A percentile compares a stretch with the other conserved stretches of the same genome.
Evolutionary conservation across 2,329 filamentous ascomycete genomes (phyloP).

Genomic region (Bipolaris oryzae): DNA sequence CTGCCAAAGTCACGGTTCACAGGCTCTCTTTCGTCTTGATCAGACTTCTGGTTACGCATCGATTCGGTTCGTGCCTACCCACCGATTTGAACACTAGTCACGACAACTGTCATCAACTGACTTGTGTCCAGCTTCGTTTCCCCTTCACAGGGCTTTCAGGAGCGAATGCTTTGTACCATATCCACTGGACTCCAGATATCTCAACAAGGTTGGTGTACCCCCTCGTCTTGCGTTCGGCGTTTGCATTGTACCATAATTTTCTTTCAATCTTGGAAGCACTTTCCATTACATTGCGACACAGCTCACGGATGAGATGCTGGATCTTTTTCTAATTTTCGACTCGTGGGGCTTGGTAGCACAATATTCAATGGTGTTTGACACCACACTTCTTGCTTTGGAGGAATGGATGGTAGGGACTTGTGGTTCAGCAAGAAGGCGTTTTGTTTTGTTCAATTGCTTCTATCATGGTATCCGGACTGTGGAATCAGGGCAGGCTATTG

Average conservation of each 20-base stretch:
- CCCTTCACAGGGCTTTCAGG: not conserved
- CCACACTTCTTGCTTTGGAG: not conserved
- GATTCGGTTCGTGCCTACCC: constrained; percentile 15
- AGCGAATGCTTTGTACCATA: constrained; percentile 5
- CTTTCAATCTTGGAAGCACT: not conserved
- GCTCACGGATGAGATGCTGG: not conserved
- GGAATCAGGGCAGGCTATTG: not conserved
- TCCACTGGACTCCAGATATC: not conserved
- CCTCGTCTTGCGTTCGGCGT: not conserved
- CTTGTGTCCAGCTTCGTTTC: constrained; percentile 1
- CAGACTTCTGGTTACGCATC: constrained; percentile 15
- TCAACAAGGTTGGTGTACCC: not conserved
- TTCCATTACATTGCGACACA: not conserved
- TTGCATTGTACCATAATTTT: not conserved
- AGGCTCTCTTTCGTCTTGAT: not conserved
- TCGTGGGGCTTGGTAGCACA: not conserved
- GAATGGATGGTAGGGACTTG: not conserved
- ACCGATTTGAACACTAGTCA: constrained; percentile 13
- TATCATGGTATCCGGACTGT: not conserved
- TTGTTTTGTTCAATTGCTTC: not conserved
- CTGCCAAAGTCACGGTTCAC: not conserved
- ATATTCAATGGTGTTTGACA: not conserved
- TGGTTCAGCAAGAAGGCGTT: not conserved
- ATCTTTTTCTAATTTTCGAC: not conserved
- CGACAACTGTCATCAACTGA: constrained; percentile 7